These are phyloP conservation scores for Dryas octopetala DNA, from an alignment of 306 rosid genomes.

Conservation along the genomic window DNA sequence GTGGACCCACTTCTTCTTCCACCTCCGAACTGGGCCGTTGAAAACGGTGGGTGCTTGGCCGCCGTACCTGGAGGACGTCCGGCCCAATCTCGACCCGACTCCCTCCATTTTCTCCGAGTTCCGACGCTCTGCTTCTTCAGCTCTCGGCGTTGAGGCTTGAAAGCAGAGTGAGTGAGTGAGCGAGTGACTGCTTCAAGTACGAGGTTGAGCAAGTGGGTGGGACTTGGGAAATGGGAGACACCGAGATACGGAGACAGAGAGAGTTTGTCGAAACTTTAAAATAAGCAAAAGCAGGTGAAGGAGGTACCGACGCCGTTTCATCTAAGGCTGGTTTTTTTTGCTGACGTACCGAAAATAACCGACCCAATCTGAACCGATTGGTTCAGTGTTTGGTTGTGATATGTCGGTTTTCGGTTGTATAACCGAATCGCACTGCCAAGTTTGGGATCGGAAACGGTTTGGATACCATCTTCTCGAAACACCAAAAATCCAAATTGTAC, in stretches of 20 bases:
- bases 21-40: constrained; percentile 89
- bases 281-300: too few species aligned
- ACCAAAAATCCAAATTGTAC: too few species aligned
- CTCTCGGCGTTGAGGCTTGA: background rate
- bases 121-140: background rate
- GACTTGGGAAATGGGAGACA: too few species aligned
- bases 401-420: too few species aligned
- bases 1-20: constrained; percentile 97
- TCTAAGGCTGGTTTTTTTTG: too few species aligned
- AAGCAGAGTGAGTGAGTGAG: background rate
- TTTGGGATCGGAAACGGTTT: too few species aligned
- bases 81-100: constrained; percentile 79
- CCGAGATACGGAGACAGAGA: background rate
- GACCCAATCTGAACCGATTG: too few species aligned
- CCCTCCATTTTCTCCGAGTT: constrained; percentile 61
- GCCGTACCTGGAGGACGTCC: constrained; percentile 95
- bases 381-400: too few species aligned
- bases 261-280: background rate
- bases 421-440: too few species aligned
- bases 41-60: constrained; percentile 79
- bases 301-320: too few species aligned
- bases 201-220: constrained; percentile 1
- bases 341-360: too few species aligned
- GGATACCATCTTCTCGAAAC: too few species aligned
- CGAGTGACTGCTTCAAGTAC: constrained; percentile 3